Base-by-base conservation (phyloP, 768 basidiomycete species). In the Mycena albidolilacea region DNA sequence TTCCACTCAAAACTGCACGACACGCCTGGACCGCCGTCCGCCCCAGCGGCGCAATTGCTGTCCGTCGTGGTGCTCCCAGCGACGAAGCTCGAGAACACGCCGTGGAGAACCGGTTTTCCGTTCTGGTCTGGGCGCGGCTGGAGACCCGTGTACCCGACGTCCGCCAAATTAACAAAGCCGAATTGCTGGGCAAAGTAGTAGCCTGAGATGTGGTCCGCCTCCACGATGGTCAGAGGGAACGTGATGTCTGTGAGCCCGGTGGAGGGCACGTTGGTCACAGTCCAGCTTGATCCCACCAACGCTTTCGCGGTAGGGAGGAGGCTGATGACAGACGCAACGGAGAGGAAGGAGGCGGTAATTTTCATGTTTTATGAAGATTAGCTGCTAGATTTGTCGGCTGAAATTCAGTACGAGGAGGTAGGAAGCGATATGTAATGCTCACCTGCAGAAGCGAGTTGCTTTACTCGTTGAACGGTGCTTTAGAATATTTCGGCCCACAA, bases 11-110 rank as follows among this genome's bases (percentile, higher is more conserved):
- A 11, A 52, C 54, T 52, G 70, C 73, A 74, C 9, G 69, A 70
- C 14, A 74, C 70, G 23, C 73, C 73, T 4, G 73, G 50, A n/a
- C 73, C 73, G 41, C 73, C 68, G 62, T 74, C 73, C 7, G 73
- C 73, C 43, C 73, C 73, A 39, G 41, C 3, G 64, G 17, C 0
- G 58, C 73, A 74, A 64, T 74, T 74, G 17, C 12, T 4, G 44
- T 74, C 64, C 39, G 38, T 52, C 11, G 69, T 70, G 46, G 46
- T 48, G 46, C 46, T 48, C 15, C 46, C 46, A 48, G 46, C 52
- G 52, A 54, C 52, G 52, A 54, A 54, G 23, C 52, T 54, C 52
- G 52, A 54, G 52, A 54, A 54, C 52, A 54, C 52, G 52, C 52
- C 52, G 52, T 54, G 52, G 52, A 54, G 52, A 23, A 54, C 52